phyloP scores from a whole-genome alignment of 345 rosid genomes.

The Anacardium occidentale region DNA sequence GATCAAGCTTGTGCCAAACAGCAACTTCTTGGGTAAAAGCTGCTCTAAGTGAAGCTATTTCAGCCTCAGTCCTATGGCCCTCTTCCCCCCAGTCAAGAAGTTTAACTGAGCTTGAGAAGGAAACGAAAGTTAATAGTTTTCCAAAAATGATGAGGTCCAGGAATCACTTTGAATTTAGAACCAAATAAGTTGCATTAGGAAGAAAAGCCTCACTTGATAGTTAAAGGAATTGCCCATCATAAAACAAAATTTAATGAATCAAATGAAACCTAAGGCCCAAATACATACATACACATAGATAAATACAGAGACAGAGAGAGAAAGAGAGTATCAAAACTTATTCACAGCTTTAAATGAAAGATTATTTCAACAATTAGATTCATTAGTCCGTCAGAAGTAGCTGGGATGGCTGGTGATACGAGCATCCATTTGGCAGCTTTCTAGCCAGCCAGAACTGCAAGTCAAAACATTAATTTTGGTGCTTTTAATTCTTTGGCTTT shows the following conservation, averaged over 20 bases:
- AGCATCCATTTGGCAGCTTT: constrained; percentile 30
- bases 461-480: constrained; percentile 16
- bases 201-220: constrained; percentile 1
- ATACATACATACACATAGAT: too few species aligned
- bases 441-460: constrained; percentile 21
- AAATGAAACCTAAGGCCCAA: constrained; percentile 7
- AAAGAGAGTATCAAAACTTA: background rate
- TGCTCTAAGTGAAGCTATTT: constrained; percentile 84
- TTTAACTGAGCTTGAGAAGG: constrained; percentile 55
- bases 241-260: constrained; percentile 11
- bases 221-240: constrained; percentile 15
- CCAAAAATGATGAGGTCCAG: background rate
- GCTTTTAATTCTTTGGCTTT: constrained; percentile 19
- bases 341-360: background rate
- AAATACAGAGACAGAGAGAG: too few species aligned
- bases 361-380: constrained; percentile 5
- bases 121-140: constrained; percentile 4
- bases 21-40: constrained; percentile 93
- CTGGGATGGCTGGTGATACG: constrained; percentile 12
- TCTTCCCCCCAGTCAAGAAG: constrained; percentile 99
- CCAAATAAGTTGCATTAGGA: background rate
- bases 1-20: constrained; percentile 98
- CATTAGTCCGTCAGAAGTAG: constrained; percentile 4
- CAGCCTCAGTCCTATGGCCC: constrained; percentile 84
- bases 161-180: background rate